These are phyloP conservation scores for Cenchrus purpureus DNA, from an alignment of 176 grass and related monocot species.

Conservation along the genomic window DNA sequence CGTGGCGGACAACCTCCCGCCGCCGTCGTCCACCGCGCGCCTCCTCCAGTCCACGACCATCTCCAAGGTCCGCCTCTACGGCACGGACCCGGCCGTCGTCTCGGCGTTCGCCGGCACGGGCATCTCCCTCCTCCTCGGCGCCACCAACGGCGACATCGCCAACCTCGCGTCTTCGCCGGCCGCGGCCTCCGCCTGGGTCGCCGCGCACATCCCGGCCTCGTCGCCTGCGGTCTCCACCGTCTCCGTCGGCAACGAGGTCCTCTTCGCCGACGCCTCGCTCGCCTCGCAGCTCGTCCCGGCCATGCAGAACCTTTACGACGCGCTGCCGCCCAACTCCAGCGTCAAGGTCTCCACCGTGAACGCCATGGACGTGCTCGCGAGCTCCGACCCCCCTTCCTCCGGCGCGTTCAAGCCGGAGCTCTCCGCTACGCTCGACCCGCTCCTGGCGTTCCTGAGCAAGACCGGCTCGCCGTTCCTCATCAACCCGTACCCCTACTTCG, in stretches of 20 bases:
- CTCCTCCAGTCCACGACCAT: constrained; percentile 83
- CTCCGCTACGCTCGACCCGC: constrained; percentile 44
- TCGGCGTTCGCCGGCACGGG: constrained; percentile 73
- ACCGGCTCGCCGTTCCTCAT: constrained; percentile 85
- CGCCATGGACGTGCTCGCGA: constrained; percentile 73
- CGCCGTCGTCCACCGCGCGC: constrained; percentile 58
- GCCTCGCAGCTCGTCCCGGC: constrained; percentile 67
- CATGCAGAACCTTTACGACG: constrained; percentile 71
- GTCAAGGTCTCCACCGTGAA: constrained; percentile 76
- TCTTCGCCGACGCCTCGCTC: constrained; percentile 62
- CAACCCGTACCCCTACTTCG: constrained; percentile 92
- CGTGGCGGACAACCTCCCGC: constrained; percentile 88
- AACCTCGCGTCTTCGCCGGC: constrained; percentile 64
- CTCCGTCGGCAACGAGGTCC: constrained; percentile 87
- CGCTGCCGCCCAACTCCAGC: constrained; percentile 56
- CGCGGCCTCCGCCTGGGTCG: constrained; percentile 67
- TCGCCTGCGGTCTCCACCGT: constrained; percentile 56
- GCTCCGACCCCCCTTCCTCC: constrained; percentile 75
- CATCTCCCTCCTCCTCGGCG: constrained; percentile 83
- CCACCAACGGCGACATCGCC: constrained; percentile 79
- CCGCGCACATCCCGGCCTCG: constrained; percentile 65
- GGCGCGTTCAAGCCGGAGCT: constrained; percentile 69
- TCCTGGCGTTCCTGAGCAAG: constrained; percentile 75
- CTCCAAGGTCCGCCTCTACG: constrained; percentile 86
- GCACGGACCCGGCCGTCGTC: constrained; percentile 63